Evolutionary conservation across 2,329 filamentous ascomycete genomes (phyloP), one percentile per base, ranked within the genome.

Genomic region (Ramularia collo-cygni): DNA sequence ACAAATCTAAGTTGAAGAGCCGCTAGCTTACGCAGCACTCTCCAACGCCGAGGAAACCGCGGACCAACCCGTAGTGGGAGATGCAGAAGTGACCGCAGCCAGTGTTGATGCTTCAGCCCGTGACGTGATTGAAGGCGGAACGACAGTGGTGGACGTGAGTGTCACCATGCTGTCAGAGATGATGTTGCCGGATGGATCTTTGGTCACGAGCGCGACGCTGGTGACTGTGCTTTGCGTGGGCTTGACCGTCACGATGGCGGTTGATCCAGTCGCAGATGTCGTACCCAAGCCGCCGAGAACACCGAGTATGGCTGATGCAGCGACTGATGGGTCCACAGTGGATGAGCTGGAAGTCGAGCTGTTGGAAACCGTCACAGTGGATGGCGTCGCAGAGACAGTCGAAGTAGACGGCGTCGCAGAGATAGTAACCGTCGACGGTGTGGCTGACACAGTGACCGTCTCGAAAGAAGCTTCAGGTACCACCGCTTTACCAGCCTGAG

Each of bases 271-370:
- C 4, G 9, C 46, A 35, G 28, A 21, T 30, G 33, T 21, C 39
- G 18, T 43, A n/a, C 38, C 35, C 13, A 45, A 18, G 12, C 37
- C 33, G 17, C 39, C 41, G 1, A 56, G 43, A 4, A 50, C 46
- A 18, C 43, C 42, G 9, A 50, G 43, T 14, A 56, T 28, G 17
- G 49, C 38, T 2, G 53, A 55, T 7, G 50, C 48, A 12, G 39
- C 27, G 3, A 37, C 42, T 2, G 42, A 42, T n/a, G 47, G 38
- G 14, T 41, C 33, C 8, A 40, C 30, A 19, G 39, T 26, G 8
- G 45, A 28, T 14, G 46, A n/a, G n/a, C n/a, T n/a, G n/a, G n/a
- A n/a, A n/a, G n/a, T n/a, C n/a, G n/a, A n/a, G n/a, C n/a, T n/a
- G n/a, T n/a, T n/a, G n/a, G 28, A 24, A 10, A 24, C 21, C 6